Evolutionary conservation across 2,329 filamentous ascomycete genomes (phyloP).

Genomic region (Blumeria hordei): DNA sequence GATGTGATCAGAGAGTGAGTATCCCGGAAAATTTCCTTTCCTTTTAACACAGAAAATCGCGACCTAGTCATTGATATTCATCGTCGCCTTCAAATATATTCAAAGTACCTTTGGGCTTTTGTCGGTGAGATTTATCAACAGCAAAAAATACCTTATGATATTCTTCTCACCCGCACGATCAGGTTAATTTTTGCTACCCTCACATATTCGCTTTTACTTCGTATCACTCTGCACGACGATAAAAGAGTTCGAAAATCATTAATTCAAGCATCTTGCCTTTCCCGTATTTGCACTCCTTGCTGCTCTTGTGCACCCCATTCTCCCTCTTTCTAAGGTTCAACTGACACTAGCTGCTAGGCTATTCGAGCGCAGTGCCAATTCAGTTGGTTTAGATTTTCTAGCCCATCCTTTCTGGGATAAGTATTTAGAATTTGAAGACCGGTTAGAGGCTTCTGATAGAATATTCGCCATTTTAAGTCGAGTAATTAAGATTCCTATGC

Average conservation of each 20-base stretch:
- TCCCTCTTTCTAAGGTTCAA: conserved; percentile 4
- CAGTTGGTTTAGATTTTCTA: conserved; percentile 78
- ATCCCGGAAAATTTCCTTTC: conserved; percentile 39
- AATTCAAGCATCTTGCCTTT: conserved; percentile 28
- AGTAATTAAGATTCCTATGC: conserved; percentile 74
- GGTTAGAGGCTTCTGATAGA: conserved; percentile 58
- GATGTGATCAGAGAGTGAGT: conserved; percentile 99
- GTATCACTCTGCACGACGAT: conserved; percentile 17
- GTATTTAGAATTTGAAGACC: conserved; percentile 91
- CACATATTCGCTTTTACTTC: conserved; percentile 21
- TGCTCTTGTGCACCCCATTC: conserved; percentile 13
- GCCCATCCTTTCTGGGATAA: conserved; percentile 98
- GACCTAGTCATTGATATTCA: conserved; percentile 8
- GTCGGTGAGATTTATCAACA: conserved; percentile 52
- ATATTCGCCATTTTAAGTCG: conserved; percentile 67
- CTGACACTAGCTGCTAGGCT: conserved; percentile 30
- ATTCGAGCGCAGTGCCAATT: conserved; percentile 69
- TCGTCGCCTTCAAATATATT: conserved; percentile 8
- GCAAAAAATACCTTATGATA: conserved; percentile 30
- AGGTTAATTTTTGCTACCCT: conserved; percentile 30
- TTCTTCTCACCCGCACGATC: conserved; percentile 39
- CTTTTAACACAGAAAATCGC: conserved; percentile 27
- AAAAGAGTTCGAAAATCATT: conserved; percentile 23
- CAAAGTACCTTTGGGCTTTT: conserved; percentile 16
- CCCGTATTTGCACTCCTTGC: conserved; percentile 36